Conservation (phyloP, 78 protist species). For the Cyanophora paradoxa region DNA sequence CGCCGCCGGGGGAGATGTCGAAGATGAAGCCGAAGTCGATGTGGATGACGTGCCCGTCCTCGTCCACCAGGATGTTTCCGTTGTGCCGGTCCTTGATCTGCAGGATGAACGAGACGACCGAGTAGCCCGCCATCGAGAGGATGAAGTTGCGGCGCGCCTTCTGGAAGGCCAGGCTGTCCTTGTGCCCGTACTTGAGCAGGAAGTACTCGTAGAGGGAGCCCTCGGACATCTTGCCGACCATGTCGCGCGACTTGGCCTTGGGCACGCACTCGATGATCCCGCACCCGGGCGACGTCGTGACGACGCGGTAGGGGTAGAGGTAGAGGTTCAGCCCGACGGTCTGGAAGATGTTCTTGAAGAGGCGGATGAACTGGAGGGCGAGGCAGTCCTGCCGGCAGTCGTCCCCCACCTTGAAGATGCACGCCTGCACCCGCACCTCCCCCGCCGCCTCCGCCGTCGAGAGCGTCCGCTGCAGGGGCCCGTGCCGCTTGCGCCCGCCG, state of each 20-base stretch:
- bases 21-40: constrained; percentile 86
- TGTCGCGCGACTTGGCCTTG: constrained; percentile 79
- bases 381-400: constrained; percentile 91
- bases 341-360: constrained; percentile 64
- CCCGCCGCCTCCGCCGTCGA: too few relatives aligned
- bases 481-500: too few relatives aligned
- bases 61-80: constrained; percentile 77
- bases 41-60: constrained; percentile 79
- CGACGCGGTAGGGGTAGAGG: constrained; percentile 82
- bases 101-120: constrained; percentile 68
- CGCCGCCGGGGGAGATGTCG: constrained; percentile 81
- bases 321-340: constrained; percentile 55
- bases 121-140: constrained; percentile 75
- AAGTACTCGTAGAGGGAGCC: constrained; percentile 66
- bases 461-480: too few relatives aligned
- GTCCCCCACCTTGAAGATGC: constrained; percentile 77
- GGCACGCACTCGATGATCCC: constrained; percentile 86
- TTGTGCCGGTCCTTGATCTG: constrained; percentile 86
- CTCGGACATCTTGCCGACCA: constrained; percentile 67
- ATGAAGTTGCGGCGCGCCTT: constrained; percentile 73
- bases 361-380: constrained; percentile 76
- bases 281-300: constrained; percentile 66
- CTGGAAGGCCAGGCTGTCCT: constrained; percentile 42
- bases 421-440: too few relatives aligned
- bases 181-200: constrained; percentile 57